Evolutionary conservation across 1,139 yeast genomes (phyloP).

Genomic region (Scheffersomyces quercinus): DNA sequence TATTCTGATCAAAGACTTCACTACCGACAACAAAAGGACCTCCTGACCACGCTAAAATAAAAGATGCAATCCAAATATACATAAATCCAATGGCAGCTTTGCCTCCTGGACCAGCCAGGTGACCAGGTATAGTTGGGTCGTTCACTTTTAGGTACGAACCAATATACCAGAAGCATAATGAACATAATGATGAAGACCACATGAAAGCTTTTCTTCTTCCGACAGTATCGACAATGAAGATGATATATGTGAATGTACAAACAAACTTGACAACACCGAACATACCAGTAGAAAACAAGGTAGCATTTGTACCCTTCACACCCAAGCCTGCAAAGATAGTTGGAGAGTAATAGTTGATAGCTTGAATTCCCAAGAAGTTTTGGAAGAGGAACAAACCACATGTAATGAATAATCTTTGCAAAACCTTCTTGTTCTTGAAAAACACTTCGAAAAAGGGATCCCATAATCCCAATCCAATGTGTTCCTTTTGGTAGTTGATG

Average conservation of each 20-base stretch:
- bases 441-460: conserved; percentile 41
- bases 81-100: conserved; percentile 45
- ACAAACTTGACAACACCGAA: conserved; percentile 44
- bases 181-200: conserved; percentile 37
- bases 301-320: conserved; percentile 39
- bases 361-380: conserved; percentile 48
- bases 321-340: conserved; percentile 41
- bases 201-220: conserved; percentile 43
- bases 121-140: conserved; percentile 39
- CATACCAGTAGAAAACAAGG: conserved; percentile 45
- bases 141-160: conserved; percentile 41
- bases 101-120: conserved; percentile 43
- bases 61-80: conserved; percentile 47
- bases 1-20: conserved; percentile 44
- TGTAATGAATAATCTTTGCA: conserved; percentile 33
- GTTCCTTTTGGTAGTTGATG: conserved; percentile 25
- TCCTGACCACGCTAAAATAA: conserved; percentile 46
- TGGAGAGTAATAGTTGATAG: conserved; percentile 49
- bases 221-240: conserved; percentile 39
- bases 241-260: conserved; percentile 36
- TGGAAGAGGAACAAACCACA: conserved; percentile 40
- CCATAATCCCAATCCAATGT: conserved; percentile 39
- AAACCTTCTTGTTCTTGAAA: conserved; percentile 26
- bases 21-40: conserved; percentile 47
- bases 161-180: conserved; percentile 45